Evolutionary conservation across 2,329 filamentous ascomycete species (phyloP).

Genomic region (Trichoderma sp.): DNA sequence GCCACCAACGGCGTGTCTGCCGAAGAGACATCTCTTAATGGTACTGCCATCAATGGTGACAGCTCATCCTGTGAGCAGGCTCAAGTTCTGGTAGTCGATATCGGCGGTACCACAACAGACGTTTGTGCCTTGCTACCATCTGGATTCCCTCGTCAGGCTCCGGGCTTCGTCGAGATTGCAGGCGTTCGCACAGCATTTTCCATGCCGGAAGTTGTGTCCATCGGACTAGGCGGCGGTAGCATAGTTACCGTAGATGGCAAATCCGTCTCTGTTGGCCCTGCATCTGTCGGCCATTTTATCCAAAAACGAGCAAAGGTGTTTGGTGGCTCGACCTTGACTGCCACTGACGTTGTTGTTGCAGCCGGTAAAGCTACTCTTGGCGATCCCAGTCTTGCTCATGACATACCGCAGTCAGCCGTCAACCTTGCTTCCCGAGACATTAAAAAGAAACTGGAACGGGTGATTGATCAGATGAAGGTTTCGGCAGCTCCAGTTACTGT

Average conservation of each 20-base stretch:
- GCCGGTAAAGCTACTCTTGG: constrained; percentile 37
- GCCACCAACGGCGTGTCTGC: constrained; percentile 24
- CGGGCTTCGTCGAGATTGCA: constrained; percentile 58
- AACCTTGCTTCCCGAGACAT: constrained; percentile 38
- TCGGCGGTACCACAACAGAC: constrained; percentile 64
- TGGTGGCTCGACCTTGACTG: constrained; percentile 54
- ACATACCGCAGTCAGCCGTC: constrained; percentile 28
- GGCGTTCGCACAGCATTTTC: constrained; percentile 63
- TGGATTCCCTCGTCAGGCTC: constrained; percentile 61
- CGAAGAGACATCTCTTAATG: constrained; percentile 32
- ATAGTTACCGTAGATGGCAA: constrained; percentile 48
- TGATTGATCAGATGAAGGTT: constrained; percentile 59
- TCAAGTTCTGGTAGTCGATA: constrained; percentile 54
- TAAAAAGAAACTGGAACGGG: constrained; percentile 49
- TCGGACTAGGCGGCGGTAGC: constrained; percentile 58
- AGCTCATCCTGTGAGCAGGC: constrained; percentile 24
- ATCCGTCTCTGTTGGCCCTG: constrained; percentile 54
- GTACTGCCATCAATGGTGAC: background rate
- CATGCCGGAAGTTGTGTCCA: constrained; percentile 56
- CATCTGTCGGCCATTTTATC: constrained; percentile 40
- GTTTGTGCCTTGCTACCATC: constrained; percentile 58
- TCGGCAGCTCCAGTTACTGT: constrained; percentile 53
- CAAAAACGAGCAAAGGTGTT: constrained; percentile 51
- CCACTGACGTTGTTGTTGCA: constrained; percentile 53
- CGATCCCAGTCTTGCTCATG: constrained; percentile 31